Evolutionary conservation across 2,329 filamentous ascomycete species (phyloP).

Genomic region (Botrytis byssoidea): DNA sequence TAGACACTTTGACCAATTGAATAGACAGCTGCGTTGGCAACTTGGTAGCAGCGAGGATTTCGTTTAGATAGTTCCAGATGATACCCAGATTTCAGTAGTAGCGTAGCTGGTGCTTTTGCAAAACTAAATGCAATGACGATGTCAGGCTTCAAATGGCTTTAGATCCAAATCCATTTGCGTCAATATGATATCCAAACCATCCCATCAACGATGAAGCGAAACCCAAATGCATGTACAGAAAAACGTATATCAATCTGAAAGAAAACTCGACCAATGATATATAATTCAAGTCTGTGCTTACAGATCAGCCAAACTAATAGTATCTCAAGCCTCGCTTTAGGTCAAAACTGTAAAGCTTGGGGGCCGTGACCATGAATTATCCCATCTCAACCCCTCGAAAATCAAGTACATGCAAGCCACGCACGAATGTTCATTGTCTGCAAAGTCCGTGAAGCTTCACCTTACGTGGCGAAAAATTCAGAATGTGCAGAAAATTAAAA

Average conservation of each 20-base stretch:
- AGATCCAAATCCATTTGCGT: neutral
- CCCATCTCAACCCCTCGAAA: neutral
- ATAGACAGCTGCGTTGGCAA: neutral
- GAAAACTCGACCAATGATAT: neutral
- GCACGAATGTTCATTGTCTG: neutral
- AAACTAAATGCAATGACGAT: neutral
- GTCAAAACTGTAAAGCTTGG: neutral
- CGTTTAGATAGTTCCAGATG: neutral
- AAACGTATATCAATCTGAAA: neutral
- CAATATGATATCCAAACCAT: neutral
- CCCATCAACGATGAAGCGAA: neutral
- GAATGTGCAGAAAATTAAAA: slow-evolving; percentile 5
- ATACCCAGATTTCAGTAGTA: neutral
- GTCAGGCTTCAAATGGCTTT: neutral
- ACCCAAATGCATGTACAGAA: neutral
- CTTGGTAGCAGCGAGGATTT: neutral
- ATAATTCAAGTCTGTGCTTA: neutral
- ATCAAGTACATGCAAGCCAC: neutral
- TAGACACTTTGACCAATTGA: neutral
- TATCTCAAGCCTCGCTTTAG: neutral
- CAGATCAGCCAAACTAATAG: neutral
- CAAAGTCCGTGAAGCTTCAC: slow-evolving; percentile 7
- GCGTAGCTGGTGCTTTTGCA: neutral
- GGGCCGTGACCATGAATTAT: neutral
- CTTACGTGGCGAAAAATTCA: neutral